Evolutionary conservation across 331 rosid species (phyloP), one percentile per base, ranked within the genome.

Genomic region (Phaseolus coccineus): DNA sequence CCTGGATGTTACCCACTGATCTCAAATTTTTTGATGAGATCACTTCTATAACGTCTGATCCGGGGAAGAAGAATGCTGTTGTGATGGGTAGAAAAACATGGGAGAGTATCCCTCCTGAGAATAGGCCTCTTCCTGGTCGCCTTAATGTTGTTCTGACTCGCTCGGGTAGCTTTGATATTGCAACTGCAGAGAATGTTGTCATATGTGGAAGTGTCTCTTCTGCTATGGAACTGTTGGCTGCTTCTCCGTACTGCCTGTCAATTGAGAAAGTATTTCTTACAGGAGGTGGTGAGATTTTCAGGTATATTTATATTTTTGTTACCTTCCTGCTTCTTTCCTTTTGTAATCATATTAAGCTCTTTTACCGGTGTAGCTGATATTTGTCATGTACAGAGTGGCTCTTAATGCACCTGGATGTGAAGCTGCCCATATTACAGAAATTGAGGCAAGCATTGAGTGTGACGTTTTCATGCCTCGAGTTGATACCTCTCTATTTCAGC

Each of bases 61-160:
- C 94, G 0, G 96, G 86, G 30, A 96, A 89, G 82, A 93, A 88
- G 87, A 96, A 96, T 85, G 99, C 98, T 0, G 72, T 96, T 86
- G 69, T 96, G 57, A 96, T 96, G 99, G 99, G 98, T 70, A 88
- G 99, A 70, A 93, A 90, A 81, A 81, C 99, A 73, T 96, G 98
- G 98, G 99, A 96, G 90, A 77, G 91, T 55, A 91, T 93, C 77
- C 92, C 90, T 28, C 78, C 76, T 16, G 92, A 90, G 69, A 42
- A 59, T 13, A 94, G 91, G 58, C 99, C 98, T 51, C 87, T 91
- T 56, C 86, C 94, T 14, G 97, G 98, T 56, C 92, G 97, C 74
- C 96, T 96, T 48, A 96, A 93, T 76, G 96, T 96, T 78, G 96
- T 96, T 86, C 84, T 96, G 67, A 93, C 99, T 77, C 97, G 97